Evolutionary conservation across 179 eudicot genomes (phyloP), one percentile per base, ranked within the genome.

Genomic region (Silene coronaria): DNA sequence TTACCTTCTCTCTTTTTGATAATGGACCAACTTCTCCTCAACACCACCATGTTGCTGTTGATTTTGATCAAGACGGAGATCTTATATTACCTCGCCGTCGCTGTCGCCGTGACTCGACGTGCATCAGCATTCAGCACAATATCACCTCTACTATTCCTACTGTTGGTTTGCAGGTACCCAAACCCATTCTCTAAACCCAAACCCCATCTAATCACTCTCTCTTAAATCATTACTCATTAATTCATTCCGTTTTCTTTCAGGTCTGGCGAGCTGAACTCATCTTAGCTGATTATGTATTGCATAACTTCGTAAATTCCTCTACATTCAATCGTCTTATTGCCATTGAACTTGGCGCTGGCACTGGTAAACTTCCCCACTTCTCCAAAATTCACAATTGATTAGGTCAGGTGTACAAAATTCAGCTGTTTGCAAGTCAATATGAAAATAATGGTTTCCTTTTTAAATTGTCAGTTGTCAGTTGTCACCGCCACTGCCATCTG

Each of bases 131-230:
- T 87, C 91, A 90, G 84, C 99, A 95, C 78, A 89, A 84, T 68
- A 87, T 92, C 84, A 86, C 88, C 60, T 92, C 99, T 59, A 84
- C 96, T 58, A 91, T 95, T 80, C 93, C 97, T 55, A 84, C 80
- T 64, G 99, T 95, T 84, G 99, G 99, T 77, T 83, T 91, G 84
- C 99, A 95, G 99, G 99, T 34, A n/a, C n/a, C n/a, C n/a, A 34
- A 5, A 34, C n/a, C n/a, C n/a, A 5, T 34, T 34, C 38, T 34
- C 38, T 34, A 7, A 5, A 34, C 45, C 9, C 9, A 38, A 38
- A 8, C 12, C 45, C 45, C 8, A 38, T 8, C 12, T n/a, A n/a
- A n/a, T n/a, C n/a, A n/a, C n/a, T n/a, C n/a, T n/a, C n/a, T n/a
- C n/a, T n/a, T n/a, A n/a, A n/a, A n/a, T n/a, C n/a, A n/a, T n/a